Evolutionary conservation across 2,329 filamentous ascomycete species (phyloP).

Genomic region (Fusarium piperis): DNA sequence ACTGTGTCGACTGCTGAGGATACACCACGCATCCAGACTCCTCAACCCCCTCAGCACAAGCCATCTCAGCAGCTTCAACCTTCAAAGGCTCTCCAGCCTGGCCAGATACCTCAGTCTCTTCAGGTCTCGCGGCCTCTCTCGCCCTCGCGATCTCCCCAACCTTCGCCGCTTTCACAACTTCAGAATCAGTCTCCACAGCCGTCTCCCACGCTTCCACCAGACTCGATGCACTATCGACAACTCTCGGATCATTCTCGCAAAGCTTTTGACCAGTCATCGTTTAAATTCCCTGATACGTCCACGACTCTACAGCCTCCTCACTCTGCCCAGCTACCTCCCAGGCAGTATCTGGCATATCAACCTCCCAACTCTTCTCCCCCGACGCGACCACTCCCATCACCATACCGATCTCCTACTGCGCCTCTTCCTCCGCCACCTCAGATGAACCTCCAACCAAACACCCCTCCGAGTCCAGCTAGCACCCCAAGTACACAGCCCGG

Average conservation of each 20-base stretch:
- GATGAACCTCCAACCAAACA: conserved; percentile 17
- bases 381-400: conserved; percentile 23
- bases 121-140: conserved; percentile 22
- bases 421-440: conserved; percentile 29
- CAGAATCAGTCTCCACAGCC: conserved; percentile 19
- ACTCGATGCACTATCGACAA: not conserved
- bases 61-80: conserved; percentile 8
- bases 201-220: conserved; percentile 16
- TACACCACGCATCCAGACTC: conserved; percentile 19
- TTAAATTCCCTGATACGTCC: not conserved
- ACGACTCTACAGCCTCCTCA: conserved; percentile 6
- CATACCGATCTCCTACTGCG: conserved; percentile 20
- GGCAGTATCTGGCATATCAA: conserved; percentile 29
- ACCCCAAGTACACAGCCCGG: conserved; percentile 13
- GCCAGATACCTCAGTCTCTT: conserved; percentile 21
- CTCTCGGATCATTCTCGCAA: conserved; percentile 3
- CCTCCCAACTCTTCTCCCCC: conserved; percentile 23
- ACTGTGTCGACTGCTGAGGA: conserved; percentile 30
- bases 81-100: conserved; percentile 28
- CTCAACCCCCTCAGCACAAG: conserved; percentile 25
- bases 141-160: conserved; percentile 26
- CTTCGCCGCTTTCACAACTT: conserved; percentile 30
- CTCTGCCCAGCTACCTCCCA: conserved; percentile 12
- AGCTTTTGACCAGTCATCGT: not conserved
- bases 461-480: conserved; percentile 4